These are phyloP conservation scores for Isatis tinctoria DNA, from an alignment of 345 rosid species.

Conservation along the genomic window DNA sequence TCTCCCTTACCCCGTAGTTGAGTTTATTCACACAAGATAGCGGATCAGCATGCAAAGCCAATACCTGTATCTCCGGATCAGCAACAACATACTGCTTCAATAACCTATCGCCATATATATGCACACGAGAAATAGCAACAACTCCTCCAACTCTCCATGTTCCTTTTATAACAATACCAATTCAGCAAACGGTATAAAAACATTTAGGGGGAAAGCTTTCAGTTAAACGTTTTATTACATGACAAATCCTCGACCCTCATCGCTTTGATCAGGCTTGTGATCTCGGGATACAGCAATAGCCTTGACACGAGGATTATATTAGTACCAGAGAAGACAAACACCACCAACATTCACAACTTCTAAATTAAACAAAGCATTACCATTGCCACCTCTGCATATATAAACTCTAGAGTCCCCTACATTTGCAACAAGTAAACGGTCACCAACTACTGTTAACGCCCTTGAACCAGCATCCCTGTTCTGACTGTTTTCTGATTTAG, in stretches of 20 bases:
- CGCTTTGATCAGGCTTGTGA: conserved; percentile 97
- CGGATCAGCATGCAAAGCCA: background rate
- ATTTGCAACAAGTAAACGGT: conserved; percentile 91
- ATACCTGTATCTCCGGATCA: conserved; percentile 97
- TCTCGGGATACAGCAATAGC: conserved; percentile 98
- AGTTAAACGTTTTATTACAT: no score
- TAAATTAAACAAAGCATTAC: conserved; percentile 39
- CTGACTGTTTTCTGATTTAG: conserved; percentile 87
- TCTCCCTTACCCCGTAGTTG: no score
- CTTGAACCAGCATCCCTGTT: conserved; percentile 99
- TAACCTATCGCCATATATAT: conserved; percentile 90
- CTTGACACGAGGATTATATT: conserved; percentile 19
- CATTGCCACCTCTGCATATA: conserved; percentile 90
- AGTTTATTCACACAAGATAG: background rate
- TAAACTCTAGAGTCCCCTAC: conserved; percentile 99
- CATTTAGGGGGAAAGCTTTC: no score
- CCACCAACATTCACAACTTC: background rate
- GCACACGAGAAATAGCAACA: conserved; percentile 99
- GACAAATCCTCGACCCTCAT: conserved; percentile 55
- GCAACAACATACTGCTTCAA: conserved; percentile 98
- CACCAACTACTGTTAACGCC: conserved; percentile 96
- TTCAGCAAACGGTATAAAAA: no score
- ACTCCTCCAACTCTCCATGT: conserved; percentile 99
- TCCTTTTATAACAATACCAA: conserved; percentile 40
- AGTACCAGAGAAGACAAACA: background rate